Base-by-base conservation (phyloP, 78 protist genomes). In the Dictyostelium capitatum region DNA sequence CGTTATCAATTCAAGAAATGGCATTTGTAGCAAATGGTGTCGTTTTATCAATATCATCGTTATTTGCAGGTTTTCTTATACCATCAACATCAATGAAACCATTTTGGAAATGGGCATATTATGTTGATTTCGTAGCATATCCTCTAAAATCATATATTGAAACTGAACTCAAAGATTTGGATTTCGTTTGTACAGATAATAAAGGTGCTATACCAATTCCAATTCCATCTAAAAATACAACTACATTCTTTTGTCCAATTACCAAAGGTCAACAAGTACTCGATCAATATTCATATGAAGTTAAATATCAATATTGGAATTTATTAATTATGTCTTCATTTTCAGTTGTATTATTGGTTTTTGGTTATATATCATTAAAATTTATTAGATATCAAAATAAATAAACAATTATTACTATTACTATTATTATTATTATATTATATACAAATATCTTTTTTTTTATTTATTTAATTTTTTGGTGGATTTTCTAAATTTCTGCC, bases 381-480 rank as follows among this genome's bases (percentile, higher is more conserved):
- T 56, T 56, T 19, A 54, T 85, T 56, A 85, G 83, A 85, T 69
- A 85, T 85, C 92, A 85, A 85, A 75, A 73, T 85, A 85, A 75
- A 85, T 85, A 85, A 85, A 75, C 30, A 25, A 62, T 6, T 11
- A 6, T 23, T 10, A 4, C 6, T 9, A 57, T 23, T 9, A 23
- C 6, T 14, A 25, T 10, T n/a, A 23, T 6, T 23, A 17, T n/a
- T n/a, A n/a, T 9, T 8, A 6, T 57, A 20, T 20, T 20, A 56
- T 6, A 56, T 20, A 20, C 6, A 56, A 6, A 56, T 20, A 59
- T 59, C 11, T 20, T 59, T 57, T 57, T 57, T 57, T n/a, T n/a
- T 59, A 23, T n/a, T n/a, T 59, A n/a, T n/a, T 59, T 59, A 59
- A 17, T 6, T 32, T 65, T 65, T 69, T 69, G 41, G 15, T 1